Percentiles rank a stretch among this genome's conserved stretches.
Evolutionary conservation across 2,329 filamentous ascomycete species (phyloP).

Genomic region (Aspergillus versicolor): DNA sequence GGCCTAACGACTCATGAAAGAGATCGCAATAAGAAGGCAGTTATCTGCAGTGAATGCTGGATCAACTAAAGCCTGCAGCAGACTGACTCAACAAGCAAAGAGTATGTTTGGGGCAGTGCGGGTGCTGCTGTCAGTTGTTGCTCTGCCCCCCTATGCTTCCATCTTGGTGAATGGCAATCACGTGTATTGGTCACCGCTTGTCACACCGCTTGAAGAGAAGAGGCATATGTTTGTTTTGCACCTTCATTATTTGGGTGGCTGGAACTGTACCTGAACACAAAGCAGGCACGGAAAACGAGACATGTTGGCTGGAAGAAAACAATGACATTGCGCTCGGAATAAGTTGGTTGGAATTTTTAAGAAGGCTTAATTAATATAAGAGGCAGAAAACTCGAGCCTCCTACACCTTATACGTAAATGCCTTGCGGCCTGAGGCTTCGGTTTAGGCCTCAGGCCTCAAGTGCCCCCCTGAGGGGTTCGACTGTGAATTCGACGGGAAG

Average conservation of each 20-base stretch:
- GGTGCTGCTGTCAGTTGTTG: slow-evolving; percentile 30
- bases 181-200: slow-evolving; percentile 21
- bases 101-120: slow-evolving; percentile 26
- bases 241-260: neutral
- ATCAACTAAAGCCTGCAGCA: slow-evolving; percentile 5
- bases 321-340: neutral
- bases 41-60: neutral
- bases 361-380: neutral
- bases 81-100: slow-evolving; percentile 11
- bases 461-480: neutral
- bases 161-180: slow-evolving; percentile 21
- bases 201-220: slow-evolving; percentile 16
- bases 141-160: slow-evolving; percentile 28
- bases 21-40: neutral
- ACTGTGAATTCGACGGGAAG: neutral
- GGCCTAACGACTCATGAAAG: slow-evolving; percentile 1
- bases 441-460: neutral
- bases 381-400: neutral
- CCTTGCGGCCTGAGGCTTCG: neutral
- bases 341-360: neutral
- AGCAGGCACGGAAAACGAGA: neutral
- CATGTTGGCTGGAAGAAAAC: neutral
- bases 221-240: slow-evolving; percentile 10
- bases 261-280: neutral
- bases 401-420: neutral